A percentile compares a stretch with the other conserved stretches of the same genome.
Evolutionary conservation across 352 stramenopile species (phyloP).

Genomic region (Globisporangium rhizosaccharum): DNA sequence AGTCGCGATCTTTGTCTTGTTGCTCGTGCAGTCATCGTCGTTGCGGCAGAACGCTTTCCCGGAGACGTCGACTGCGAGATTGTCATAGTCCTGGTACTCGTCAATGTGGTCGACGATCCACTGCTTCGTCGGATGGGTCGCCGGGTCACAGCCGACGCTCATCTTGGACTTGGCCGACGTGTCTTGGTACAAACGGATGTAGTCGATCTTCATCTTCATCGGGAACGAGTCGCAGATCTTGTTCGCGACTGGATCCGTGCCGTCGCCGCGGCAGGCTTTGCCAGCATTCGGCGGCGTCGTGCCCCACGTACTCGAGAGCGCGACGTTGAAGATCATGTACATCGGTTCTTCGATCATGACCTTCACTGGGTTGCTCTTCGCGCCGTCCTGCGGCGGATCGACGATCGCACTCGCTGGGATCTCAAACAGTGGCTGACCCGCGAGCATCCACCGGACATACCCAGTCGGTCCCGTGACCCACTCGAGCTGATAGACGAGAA

Average conservation of each 20-base stretch:
- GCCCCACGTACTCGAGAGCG: slow-evolving; percentile 89
- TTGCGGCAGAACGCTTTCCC: slow-evolving; percentile 52
- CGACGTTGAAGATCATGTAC: slow-evolving; percentile 95
- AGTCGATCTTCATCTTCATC: slow-evolving; percentile 73
- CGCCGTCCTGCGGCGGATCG: slow-evolving; percentile 39
- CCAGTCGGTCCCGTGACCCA: slow-evolving; percentile 53
- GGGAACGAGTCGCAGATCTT: slow-evolving; percentile 61
- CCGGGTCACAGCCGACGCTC: slow-evolving; percentile 53
- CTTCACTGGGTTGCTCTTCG: slow-evolving; percentile 67
- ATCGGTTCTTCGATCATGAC: slow-evolving; percentile 93
- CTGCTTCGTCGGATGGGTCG: slow-evolving; percentile 53
- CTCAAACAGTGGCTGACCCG: slow-evolving; percentile 83
- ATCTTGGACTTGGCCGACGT: slow-evolving; percentile 31
- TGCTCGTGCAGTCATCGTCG: slow-evolving; percentile 50
- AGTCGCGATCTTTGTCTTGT: slow-evolving; percentile 18
- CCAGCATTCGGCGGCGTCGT: slow-evolving; percentile 60
- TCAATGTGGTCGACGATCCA: slow-evolving; percentile 78
- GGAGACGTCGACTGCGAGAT: slow-evolving; percentile 48
- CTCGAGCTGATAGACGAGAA: slow-evolving; percentile 63
- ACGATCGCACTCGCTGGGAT: slow-evolving; percentile 61
- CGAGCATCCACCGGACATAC: slow-evolving; percentile 76
- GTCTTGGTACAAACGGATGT: slow-evolving; percentile 77
- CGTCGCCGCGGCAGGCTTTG: slow-evolving; percentile 46
- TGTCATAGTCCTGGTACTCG: slow-evolving; percentile 66
- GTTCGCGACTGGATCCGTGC: slow-evolving; percentile 33